phyloP scores from a whole-genome alignment of 768 basidiomycete species.

The Lentinula aciculospora region DNA sequence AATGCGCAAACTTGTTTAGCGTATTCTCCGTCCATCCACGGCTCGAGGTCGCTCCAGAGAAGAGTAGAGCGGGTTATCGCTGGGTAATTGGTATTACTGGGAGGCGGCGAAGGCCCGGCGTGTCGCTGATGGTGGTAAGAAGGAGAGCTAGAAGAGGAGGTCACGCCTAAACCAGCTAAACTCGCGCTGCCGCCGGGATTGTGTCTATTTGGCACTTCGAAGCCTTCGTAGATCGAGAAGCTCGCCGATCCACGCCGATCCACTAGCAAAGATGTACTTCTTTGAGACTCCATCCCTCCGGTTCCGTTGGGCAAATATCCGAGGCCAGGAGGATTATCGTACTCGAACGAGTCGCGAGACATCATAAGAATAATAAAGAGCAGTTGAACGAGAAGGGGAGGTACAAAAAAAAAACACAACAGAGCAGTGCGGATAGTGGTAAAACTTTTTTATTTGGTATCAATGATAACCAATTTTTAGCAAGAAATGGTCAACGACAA shows the following conservation, averaged over 20 bases:
- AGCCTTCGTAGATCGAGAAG: slow-evolving; percentile 2
- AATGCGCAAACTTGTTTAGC: slow-evolving; percentile 80
- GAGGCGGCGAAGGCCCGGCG: slow-evolving; percentile 2
- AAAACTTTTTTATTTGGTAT: neutral
- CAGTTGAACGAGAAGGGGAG: neutral
- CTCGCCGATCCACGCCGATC: slow-evolving; percentile 6
- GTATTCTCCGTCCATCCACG: slow-evolving; percentile 98
- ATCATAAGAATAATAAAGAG: neutral
- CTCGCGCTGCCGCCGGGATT: slow-evolving; percentile 1
- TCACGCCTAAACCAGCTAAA: neutral
- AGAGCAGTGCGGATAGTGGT: neutral
- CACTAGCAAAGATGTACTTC: neutral
- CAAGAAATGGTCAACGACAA: slow-evolving; percentile 1
- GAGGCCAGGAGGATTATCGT: slow-evolving; percentile 1
- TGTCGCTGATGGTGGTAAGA: slow-evolving; percentile 4
- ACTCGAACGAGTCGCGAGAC: slow-evolving; percentile 2
- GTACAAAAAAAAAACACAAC: neutral
- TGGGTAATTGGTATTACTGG: slow-evolving; percentile 6
- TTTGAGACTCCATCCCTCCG: neutral
- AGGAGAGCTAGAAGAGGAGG: neutral
- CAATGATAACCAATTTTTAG: neutral
- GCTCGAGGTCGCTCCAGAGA: slow-evolving; percentile 86
- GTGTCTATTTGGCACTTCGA: slow-evolving; percentile 7
- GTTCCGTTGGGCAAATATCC: slow-evolving; percentile 1
- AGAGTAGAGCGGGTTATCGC: slow-evolving; percentile 51